Conservation (phyloP, 2,329 filamentous ascomycete genomes). For the Fusarium sp. region DNA sequence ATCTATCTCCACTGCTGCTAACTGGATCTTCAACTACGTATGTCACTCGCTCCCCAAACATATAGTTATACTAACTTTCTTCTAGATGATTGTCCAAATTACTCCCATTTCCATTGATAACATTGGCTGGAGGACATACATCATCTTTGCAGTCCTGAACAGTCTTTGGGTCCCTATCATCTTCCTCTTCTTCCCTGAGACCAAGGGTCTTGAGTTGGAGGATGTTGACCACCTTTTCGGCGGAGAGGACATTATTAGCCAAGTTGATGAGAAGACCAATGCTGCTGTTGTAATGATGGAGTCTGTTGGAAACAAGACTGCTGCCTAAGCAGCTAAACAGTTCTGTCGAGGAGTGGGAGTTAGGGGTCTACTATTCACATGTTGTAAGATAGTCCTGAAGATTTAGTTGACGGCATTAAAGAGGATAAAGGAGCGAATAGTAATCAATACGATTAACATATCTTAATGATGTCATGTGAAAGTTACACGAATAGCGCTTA, state of each 20-base stretch:
- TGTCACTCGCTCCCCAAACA: background rate
- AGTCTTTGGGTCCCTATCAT: conserved; percentile 42
- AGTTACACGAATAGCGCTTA: background rate
- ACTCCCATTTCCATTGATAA: conserved; percentile 48
- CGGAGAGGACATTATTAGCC: conserved; percentile 20
- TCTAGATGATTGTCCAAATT: conserved; percentile 34
- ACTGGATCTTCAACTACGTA: conserved; percentile 52
- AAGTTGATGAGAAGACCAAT: conserved; percentile 29
- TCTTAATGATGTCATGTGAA: background rate
- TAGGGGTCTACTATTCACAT: background rate
- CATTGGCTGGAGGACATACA: conserved; percentile 62
- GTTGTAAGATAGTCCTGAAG: background rate
- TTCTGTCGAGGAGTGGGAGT: too few species aligned
- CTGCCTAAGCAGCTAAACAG: background rate
- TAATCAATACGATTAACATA: background rate
- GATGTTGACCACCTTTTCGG: conserved; percentile 55
- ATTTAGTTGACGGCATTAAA: background rate
- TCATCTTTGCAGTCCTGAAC: conserved; percentile 61
- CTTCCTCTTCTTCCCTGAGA: conserved; percentile 62
- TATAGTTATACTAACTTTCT: background rate
- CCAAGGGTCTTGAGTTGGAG: conserved; percentile 59
- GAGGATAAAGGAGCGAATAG: background rate
- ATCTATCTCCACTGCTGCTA: conserved; percentile 49
- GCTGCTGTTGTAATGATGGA: conserved; percentile 14
- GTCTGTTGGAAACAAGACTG: conserved; percentile 5